Percentiles rank a stretch among this genome's conserved stretches.
phyloP scores from a whole-genome alignment of 129 eudicot species.

The Cynara cardunculus region DNA sequence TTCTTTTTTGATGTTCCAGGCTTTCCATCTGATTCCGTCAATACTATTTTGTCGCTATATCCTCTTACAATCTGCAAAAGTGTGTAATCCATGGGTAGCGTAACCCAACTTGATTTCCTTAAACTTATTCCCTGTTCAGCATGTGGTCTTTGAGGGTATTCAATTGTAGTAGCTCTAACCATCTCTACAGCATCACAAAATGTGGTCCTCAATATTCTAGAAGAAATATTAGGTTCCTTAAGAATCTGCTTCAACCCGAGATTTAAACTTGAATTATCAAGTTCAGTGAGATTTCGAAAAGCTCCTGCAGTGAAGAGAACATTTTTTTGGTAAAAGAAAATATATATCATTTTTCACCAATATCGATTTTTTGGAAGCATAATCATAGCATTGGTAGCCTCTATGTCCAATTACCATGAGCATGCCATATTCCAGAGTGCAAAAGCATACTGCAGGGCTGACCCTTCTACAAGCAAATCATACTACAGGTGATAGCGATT shows the following conservation, averaged over 20 bases:
- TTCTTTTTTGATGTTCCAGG: constrained; percentile 74
- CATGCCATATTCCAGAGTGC: not conserved
- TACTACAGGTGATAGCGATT: not conserved
- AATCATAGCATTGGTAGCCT: not conserved
- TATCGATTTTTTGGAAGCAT: not conserved
- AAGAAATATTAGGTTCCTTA: constrained; percentile 39
- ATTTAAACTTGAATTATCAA: constrained; percentile 28
- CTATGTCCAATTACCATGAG: not conserved
- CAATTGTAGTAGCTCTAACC: constrained; percentile 43
- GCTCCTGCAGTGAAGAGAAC: constrained; percentile 42
- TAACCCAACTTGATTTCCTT: constrained; percentile 19
- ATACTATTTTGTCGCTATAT: constrained; percentile 64
- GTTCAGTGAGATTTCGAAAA: constrained; percentile 15
- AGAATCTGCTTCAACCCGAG: constrained; percentile 69
- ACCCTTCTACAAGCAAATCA: not conserved
- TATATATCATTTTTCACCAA: not conserved
- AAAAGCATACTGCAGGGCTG: not conserved
- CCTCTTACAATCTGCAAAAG: constrained; percentile 55
- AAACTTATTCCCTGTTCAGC: constrained; percentile 21
- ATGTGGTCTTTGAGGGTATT: constrained; percentile 26
- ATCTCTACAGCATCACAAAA: constrained; percentile 60
- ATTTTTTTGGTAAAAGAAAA: constrained; percentile 3
- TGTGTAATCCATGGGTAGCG: constrained; percentile 38
- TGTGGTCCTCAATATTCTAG: constrained; percentile 41
- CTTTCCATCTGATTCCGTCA: constrained; percentile 66